Evolutionary conservation across 202 grass and related monocot genomes (phyloP), one percentile per base, ranked within the genome.

Genomic region (Zoysia matrella): DNA sequence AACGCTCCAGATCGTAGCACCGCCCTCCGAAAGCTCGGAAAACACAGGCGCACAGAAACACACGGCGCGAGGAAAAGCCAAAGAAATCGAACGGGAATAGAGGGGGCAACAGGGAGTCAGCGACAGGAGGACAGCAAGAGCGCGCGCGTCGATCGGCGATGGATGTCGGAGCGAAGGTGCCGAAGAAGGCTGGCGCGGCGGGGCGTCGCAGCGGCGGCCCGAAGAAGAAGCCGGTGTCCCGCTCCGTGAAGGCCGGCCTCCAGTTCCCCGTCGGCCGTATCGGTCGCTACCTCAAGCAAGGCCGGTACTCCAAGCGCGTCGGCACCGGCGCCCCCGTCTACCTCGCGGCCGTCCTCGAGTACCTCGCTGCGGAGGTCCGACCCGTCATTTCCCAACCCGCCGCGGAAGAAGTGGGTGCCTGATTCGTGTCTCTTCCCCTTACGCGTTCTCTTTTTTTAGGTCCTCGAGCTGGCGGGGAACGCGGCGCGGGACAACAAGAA

Each of bases 181-280:
- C 80, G 72, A 94, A 91, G 84, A 89, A 89, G 82, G 81, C 12
- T 43, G 83, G 55, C 18, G 49, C 80, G 16, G 89, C 83, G 0
- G 92, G 89, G 61, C 83, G 92, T 45, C 87, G 89, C 47, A 75
- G 81, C 71, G 91, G 86, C 43, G 92, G 92, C 2, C 86, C 86
- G 13, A 91, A 89, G 89, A 94, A 94, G 92, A 94, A 94, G 86
- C 65, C 92, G 43, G 92, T 94, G 1, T 91, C 92, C 15, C 86
- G 92, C 71, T 94, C 92, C 58, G 89, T 94, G 52, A 94, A 92
- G 81, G 92, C 92, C 50, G 92, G 92, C n/a, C 84, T 94, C 13
- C 92, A 94, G 87, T 94, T 94, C 74, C 92, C 92, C 9, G 92
- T 94, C 41, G 92, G 92, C 78, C 92, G 92, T 66, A 91, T 94